Evolutionary conservation across 768 basidiomycete genomes (phyloP), one percentile per base, ranked within the genome.

Genomic region (Boletus huronensis): DNA sequence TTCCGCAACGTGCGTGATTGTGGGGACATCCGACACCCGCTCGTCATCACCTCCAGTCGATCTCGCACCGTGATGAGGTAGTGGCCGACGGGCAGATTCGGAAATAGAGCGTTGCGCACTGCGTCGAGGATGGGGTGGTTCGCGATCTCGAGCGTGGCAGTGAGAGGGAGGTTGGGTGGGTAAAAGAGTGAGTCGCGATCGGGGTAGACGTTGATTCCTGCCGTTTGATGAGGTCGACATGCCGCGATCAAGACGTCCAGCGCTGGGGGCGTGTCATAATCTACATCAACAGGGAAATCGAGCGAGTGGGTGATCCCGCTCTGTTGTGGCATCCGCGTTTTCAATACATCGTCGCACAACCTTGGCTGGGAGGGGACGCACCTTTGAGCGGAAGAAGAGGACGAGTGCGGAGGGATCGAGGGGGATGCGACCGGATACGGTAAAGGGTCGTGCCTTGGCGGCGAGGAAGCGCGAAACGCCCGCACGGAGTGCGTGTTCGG

Each of bases 41-140:
- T 77, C 6, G 79, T 76, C 48, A 89, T 69, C 25, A 93, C 76
- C 65, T 93, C 88, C 19, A 92, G 75, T 57, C 79, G 81, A 65
- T 91, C 88, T 44, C 84, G 79, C 13, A 82, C 69, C 0, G 82
- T 82, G 19, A 82, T 82, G 59, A 93, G 80, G 67, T 86, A 83
- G 62, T 89, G 82, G 3, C 88, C 88, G 0, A 73, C 64, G 4
- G 87, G 83, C 5, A 90, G 75, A 26, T 78, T 75, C 0, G 88
- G 88, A 70, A 91, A 90, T n/a, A 93, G 74, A 0, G 83, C 75
- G 52, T 74, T 83, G 44, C 83, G 83, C 21, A 91, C 75, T 0
- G 89, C 84, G 58, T 90, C 89, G 56, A 93, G 80, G 65, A 93
- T 84, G 3, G 90, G 90, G 64, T 89, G 87, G 67, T 86, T 90